Conservation (phyloP, 2,329 filamentous ascomycete genomes). For the Pleoardoris graminearum region DNA sequence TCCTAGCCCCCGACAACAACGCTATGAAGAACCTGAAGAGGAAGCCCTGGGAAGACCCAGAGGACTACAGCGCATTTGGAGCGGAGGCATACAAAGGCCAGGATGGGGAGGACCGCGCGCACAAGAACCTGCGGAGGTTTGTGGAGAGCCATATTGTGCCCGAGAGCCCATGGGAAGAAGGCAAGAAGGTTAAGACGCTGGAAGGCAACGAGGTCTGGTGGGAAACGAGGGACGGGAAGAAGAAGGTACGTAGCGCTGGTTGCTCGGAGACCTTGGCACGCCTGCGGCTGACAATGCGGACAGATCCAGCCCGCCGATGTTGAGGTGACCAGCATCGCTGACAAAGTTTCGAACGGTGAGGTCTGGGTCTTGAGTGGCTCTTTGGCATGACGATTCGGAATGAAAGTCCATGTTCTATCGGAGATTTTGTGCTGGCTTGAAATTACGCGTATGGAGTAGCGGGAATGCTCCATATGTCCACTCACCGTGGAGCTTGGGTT, state of each 20-base stretch:
- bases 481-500: not conserved
- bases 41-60: constrained; percentile 82
- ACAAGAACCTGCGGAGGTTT: constrained; percentile 75
- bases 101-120: constrained; percentile 74
- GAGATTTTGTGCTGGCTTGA: not conserved
- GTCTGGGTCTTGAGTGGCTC: constrained; percentile 75
- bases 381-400: constrained; percentile 43
- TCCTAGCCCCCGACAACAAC: constrained; percentile 84
- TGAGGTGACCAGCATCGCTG: constrained; percentile 73
- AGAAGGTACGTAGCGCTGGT: constrained; percentile 58
- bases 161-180: constrained; percentile 73
- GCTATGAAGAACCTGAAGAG: constrained; percentile 76
- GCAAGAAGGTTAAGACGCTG: constrained; percentile 67
- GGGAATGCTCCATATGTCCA: not conserved
- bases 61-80: constrained; percentile 71
- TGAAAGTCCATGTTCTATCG: not conserved
- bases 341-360: constrained; percentile 83
- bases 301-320: constrained; percentile 79
- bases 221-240: constrained; percentile 70
- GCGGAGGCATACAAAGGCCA: constrained; percentile 74
- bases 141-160: constrained; percentile 84
- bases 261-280: not conserved
- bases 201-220: constrained; percentile 78
- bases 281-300: constrained; percentile 15
- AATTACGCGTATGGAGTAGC: not conserved